phyloP scores from a whole-genome alignment of 495 filamentous ascomycete species.

The Sabuloglossum arenarium region DNA sequence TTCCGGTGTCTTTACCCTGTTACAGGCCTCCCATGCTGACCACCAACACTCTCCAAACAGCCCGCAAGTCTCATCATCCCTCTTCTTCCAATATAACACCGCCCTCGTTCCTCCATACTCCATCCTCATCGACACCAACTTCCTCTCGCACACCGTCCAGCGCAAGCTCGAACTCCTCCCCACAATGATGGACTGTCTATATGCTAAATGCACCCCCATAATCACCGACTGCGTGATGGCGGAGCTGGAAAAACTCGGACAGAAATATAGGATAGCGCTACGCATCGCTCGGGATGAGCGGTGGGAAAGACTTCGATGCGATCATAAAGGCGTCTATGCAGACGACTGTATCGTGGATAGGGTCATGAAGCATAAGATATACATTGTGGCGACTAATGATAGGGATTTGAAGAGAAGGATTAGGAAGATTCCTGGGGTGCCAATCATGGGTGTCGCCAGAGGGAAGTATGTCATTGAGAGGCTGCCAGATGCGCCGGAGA shows the following conservation, averaged over 20 bases:
- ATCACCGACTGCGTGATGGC: conserved; percentile 55
- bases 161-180: conserved; percentile 74
- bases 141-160: conserved; percentile 77
- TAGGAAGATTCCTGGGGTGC: conserved; percentile 55
- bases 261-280: conserved; percentile 72
- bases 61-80: conserved; percentile 57
- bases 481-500: conserved; percentile 59
- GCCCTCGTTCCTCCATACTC: conserved; percentile 78
- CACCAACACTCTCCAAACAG: conserved; percentile 14
- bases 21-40: background rate
- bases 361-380: conserved; percentile 57
- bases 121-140: conserved; percentile 75
- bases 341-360: conserved; percentile 90
- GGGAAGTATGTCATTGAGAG: conserved; percentile 88
- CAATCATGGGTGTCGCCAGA: conserved; percentile 49
- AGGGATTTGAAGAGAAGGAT: conserved; percentile 58
- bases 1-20: conserved; percentile 6
- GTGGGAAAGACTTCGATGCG: conserved; percentile 65
- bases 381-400: conserved; percentile 86
- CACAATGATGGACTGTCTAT: conserved; percentile 68
- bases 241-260: conserved; percentile 82
- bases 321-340: conserved; percentile 83
- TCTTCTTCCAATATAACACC: conserved; percentile 93
- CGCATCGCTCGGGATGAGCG: conserved; percentile 83
- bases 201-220: conserved; percentile 43